Evolutionary conservation across 2,329 filamentous ascomycete species (phyloP).

Genomic region (Epichloe bromicola): DNA sequence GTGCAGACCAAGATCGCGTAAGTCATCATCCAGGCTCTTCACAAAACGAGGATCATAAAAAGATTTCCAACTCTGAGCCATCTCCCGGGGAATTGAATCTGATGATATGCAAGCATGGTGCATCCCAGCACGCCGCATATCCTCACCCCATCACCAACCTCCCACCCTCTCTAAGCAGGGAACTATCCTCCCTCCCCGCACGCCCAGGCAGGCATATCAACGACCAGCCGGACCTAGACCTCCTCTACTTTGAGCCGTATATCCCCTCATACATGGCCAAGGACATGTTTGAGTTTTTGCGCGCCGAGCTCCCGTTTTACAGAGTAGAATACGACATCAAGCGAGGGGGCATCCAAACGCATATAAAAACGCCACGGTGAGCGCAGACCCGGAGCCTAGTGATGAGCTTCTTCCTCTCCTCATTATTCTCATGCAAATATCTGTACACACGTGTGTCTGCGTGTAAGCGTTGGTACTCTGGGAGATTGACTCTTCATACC

Average conservation of each 20-base stretch:
- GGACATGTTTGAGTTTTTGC: conserved; percentile 56
- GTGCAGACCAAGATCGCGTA: conserved; percentile 1
- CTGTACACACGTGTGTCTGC: neutral
- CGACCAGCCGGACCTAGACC: conserved; percentile 56
- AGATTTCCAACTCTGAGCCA: neutral
- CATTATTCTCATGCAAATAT: neutral
- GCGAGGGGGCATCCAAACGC: conserved; percentile 49
- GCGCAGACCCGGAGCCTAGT: neutral
- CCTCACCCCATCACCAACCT: conserved; percentile 37
- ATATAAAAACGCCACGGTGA: conserved; percentile 42
- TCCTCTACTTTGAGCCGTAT: conserved; percentile 66
- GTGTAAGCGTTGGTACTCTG: neutral
- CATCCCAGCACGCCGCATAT: conserved; percentile 30
- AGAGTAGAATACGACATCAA: conserved; percentile 62
- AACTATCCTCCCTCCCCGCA: conserved; percentile 34
- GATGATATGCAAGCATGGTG: neutral
- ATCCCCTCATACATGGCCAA: conserved; percentile 42
- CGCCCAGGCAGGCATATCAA: conserved; percentile 43
- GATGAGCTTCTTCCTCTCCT: no score
- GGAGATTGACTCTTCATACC: neutral
- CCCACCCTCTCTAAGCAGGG: conserved; percentile 23
- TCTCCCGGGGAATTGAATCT: neutral
- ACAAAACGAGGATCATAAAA: rapidly evolving
- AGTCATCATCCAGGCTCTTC: neutral
- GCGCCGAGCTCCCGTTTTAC: conserved; percentile 61